Base-by-base conservation (phyloP, 768 basidiomycete species). In the Psilocybe cubensis region DNA sequence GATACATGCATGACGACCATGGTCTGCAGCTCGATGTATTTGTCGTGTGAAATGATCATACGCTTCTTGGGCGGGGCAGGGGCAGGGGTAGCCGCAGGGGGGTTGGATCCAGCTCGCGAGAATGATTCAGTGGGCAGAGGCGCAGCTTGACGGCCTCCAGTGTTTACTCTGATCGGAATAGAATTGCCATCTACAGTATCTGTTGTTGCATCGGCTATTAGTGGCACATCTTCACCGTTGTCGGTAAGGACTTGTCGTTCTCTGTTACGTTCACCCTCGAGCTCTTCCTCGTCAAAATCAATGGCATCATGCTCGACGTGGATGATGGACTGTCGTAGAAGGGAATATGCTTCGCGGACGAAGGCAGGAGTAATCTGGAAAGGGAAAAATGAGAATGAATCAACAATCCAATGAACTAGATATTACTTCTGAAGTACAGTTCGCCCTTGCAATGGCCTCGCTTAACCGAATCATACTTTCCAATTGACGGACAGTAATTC, bases 261-360 rank as follows among this genome's bases (percentile, higher is more conserved):
- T 27, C 68, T 72, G n/a, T 66, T 76, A 8, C 79, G 83, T 61
- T 84, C 83, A 18, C 80, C 85, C 52, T 82, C 79, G 2, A 82
- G 73, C 56, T 94, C 94, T 65, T 96, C 94, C 63, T 96, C 93
- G 67, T 98, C 97, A 71, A 98, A 92, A 69, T 97, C 94, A 67
- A 99, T 88, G 66, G 98, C 96, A 68, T 99, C 97, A 71, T 98
- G 95, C 69, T 99, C 97, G 58, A 99, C 96, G 67, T 98, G 97
- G 65, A 99, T 98, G 74, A 99, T 99, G 2, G 97, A 98, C 70
- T 97, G 96, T 23, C 92, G 87, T 11, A 99, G 79, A 18, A 99
- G 87, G 41, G 86, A 88, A 74, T 92, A 98, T 2, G 97, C 97
- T 73, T 99, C 97, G 38, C 95, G 87, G 20, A 99, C 96, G 69